phyloP scores from a whole-genome alignment of 768 basidiomycete genomes.

The Peribolospora baueri region DNA sequence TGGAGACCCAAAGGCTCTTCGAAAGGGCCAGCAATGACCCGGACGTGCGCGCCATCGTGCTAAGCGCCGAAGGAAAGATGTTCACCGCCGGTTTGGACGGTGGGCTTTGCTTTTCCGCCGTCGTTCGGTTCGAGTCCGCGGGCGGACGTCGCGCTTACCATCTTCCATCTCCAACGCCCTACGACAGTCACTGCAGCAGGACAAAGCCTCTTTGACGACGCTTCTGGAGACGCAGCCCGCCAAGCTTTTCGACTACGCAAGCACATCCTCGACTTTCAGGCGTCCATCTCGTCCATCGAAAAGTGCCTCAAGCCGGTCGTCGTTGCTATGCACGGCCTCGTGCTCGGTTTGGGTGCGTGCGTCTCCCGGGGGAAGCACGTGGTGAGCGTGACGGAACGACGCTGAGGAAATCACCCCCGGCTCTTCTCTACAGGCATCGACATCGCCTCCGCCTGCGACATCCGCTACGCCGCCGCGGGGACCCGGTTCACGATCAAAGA shows the following conservation, averaged over 20 bases:
- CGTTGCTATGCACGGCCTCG: constrained; percentile 49
- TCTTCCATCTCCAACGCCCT: not conserved
- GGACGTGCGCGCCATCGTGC: constrained; percentile 44
- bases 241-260: constrained; percentile 27
- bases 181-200: constrained; percentile 1
- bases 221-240: constrained; percentile 28
- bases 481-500: not conserved
- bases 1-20: constrained; percentile 39
- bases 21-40: constrained; percentile 29
- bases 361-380: not conserved
- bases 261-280: constrained; percentile 33
- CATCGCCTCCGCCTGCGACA: constrained; percentile 48
- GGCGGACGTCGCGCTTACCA: not conserved
- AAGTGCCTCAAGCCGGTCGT: constrained; percentile 56
- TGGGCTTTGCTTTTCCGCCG: not conserved
- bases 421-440: constrained; percentile 29
- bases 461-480: constrained; percentile 40
- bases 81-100: constrained; percentile 67
- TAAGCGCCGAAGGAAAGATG: constrained; percentile 40
- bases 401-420: not conserved
- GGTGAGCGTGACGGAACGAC: too few relatives aligned
- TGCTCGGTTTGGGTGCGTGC: constrained; percentile 34
- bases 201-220: not conserved
- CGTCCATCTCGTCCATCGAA: constrained; percentile 41
- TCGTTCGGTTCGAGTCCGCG: not conserved